Evolutionary conservation across 257 asterid genomes (phyloP).

Genomic region (Striga asiatica): DNA sequence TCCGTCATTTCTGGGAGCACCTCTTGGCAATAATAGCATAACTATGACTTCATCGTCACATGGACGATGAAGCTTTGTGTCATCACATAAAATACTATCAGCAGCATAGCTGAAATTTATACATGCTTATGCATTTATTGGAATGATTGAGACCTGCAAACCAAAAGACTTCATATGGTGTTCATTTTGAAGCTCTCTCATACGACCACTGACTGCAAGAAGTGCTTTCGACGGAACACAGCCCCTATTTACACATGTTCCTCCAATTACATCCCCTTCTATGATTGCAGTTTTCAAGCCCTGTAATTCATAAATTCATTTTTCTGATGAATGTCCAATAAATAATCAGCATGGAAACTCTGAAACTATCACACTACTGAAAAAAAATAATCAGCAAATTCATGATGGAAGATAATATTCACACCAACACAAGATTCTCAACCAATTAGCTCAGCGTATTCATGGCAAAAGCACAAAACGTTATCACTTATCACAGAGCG

Average conservation of each 20-base stretch:
- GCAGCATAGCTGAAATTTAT: neutral
- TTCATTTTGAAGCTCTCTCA: constrained; percentile 84
- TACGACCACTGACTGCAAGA: constrained; percentile 84
- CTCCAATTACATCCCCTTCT: constrained; percentile 86
- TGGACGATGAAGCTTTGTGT: neutral
- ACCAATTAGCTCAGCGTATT: neutral
- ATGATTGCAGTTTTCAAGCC: constrained; percentile 84
- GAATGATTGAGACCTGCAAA: constrained; percentile 52
- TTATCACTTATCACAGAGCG: neutral
- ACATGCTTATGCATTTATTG: neutral
- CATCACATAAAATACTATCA: neutral
- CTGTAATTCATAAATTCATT: constrained; percentile 26
- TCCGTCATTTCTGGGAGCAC: neutral
- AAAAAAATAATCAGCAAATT: neutral
- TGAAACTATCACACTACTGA: neutral
- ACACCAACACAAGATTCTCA: neutral
- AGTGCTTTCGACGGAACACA: constrained; percentile 92
- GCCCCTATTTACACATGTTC: constrained; percentile 88
- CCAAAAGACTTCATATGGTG: constrained; percentile 83
- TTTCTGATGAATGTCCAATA: neutral
- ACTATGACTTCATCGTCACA: neutral
- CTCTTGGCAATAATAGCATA: constrained; percentile 4
- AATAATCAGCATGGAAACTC: constrained; percentile 1
- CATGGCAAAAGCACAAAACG: constrained; percentile 4
- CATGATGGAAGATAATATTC: neutral